Evolutionary conservation across 2,329 filamentous ascomycete species (phyloP).

Genomic region (Macrophomina phaseolina): DNA sequence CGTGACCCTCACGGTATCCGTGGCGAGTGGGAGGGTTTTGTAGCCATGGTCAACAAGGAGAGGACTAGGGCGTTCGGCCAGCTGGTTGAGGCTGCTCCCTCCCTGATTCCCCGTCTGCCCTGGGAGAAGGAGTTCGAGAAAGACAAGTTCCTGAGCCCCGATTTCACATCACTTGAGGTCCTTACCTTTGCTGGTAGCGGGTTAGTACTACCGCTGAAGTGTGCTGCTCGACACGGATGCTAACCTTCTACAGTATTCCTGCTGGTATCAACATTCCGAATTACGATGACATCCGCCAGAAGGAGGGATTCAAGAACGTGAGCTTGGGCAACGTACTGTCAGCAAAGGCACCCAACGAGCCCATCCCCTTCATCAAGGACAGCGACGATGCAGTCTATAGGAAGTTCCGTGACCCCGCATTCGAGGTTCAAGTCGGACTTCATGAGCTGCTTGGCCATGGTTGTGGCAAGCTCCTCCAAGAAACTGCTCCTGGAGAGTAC

Average conservation of each 20-base stretch:
- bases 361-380: constrained; percentile 85
- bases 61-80: constrained; percentile 86
- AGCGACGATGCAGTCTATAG: constrained; percentile 79
- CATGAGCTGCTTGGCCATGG: constrained; percentile 90
- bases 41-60: constrained; percentile 80
- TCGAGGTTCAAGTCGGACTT: constrained; percentile 94
- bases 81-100: constrained; percentile 79
- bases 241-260: constrained; percentile 51
- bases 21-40: constrained; percentile 61
- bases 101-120: constrained; percentile 85
- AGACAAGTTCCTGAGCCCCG: constrained; percentile 91
- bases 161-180: constrained; percentile 94
- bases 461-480: constrained; percentile 91
- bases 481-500: constrained; percentile 79
- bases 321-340: constrained; percentile 91
- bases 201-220: constrained; percentile 30
- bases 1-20: constrained; percentile 60
- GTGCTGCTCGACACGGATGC: neutral
- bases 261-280: constrained; percentile 66
- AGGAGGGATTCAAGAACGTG: constrained; percentile 89
- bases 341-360: constrained; percentile 90
- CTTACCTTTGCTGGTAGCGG: constrained; percentile 75
- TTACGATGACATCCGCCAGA: constrained; percentile 66
- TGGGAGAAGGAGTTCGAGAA: constrained; percentile 93
- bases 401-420: constrained; percentile 83